Evolutionary conservation across 176 grass and related monocot species (phyloP).

Genomic region (Phoenix dactylifera): DNA sequence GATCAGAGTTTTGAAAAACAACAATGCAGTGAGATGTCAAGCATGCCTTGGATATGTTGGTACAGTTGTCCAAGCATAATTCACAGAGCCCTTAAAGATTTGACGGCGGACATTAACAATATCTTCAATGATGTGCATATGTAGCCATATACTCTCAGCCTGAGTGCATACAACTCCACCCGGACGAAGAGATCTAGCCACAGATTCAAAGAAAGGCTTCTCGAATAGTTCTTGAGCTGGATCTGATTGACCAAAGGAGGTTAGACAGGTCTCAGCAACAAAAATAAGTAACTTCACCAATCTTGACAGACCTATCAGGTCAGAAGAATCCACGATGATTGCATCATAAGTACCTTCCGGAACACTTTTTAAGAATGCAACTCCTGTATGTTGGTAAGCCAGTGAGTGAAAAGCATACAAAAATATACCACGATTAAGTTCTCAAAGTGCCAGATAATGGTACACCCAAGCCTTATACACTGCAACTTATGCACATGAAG

Average conservation of each 20-base stretch:
- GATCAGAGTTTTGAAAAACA: not conserved
- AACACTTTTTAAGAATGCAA: slow-evolving; percentile 73
- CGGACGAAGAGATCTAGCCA: slow-evolving; percentile 61
- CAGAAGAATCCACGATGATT: slow-evolving; percentile 88
- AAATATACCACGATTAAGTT: no score
- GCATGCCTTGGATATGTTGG: slow-evolving; percentile 90
- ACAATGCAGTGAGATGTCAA: not conserved
- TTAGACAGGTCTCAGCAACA: not conserved
- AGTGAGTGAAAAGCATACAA: no score
- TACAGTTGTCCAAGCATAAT: slow-evolving; percentile 97
- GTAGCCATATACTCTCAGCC: slow-evolving; percentile 97
- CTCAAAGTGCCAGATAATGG: not conserved
- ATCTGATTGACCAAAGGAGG: slow-evolving; percentile 21
- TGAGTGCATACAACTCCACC: slow-evolving; percentile 95
- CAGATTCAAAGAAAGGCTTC: slow-evolving; percentile 86
- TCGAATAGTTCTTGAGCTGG: slow-evolving; percentile 97
- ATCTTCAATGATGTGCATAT: slow-evolving; percentile 96
- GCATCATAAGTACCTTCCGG: slow-evolving; percentile 83
- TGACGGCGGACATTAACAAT: slow-evolving; percentile 64
- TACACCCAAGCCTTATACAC: no score
- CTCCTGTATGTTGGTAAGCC: slow-evolving; percentile 27
- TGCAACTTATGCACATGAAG: no score
- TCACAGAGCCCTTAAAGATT: slow-evolving; percentile 84
- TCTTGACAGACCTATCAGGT: slow-evolving; percentile 54
- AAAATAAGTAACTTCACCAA: not conserved